Evolutionary conservation across 2,329 filamentous ascomycete genomes (phyloP), one percentile per base, ranked within the genome.

Genomic region (Hymenoscyphus linearis): DNA sequence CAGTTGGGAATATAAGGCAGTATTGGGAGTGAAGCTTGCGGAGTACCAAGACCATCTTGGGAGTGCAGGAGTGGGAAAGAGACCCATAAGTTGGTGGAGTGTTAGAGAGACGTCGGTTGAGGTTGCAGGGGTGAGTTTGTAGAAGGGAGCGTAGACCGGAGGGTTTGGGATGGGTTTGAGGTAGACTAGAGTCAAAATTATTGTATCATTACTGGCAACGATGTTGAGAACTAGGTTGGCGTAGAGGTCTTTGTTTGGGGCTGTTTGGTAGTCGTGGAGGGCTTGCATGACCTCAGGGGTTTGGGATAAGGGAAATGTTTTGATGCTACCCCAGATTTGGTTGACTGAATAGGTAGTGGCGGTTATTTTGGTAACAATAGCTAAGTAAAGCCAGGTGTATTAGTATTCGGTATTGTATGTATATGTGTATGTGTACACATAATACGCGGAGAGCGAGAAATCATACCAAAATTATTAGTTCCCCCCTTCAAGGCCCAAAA

Each of bases 401-500:
- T 5, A 40, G 36, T n/a, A 16, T 40, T 2, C 4, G 36, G 36
- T 31, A 31, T 31, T 31, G 7, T 31, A 4, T 31, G 27, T 31
- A 3, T 31, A 31, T 7, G 27, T n/a, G n/a, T n/a, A 31, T 31
- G 7, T 31, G 7, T 31, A 3, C 3, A 31, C 7, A 31, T 31
- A 31, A 31, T 31, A 31, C 27, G 27, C 7, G 27, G 3, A 31
- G 7, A 31, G 27, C 7, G 27, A 31, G 27, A 7, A 31, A 4
- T 18, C 22, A 26, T 37, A 36, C 54, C 35, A 25, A 56, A 40
- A 27, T 56, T 56, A 22, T 25, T 56, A 36, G 35, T 18, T 10
- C 54, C 35, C 3, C 54, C 54, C 25, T 56, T 56, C n/a, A 56
- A n/a, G n/a, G 54, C 54, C 18, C 54, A 36, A 25, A 22, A 40